phyloP scores from a whole-genome alignment of 106 monocot species.

The Cymbidium sinense region DNA sequence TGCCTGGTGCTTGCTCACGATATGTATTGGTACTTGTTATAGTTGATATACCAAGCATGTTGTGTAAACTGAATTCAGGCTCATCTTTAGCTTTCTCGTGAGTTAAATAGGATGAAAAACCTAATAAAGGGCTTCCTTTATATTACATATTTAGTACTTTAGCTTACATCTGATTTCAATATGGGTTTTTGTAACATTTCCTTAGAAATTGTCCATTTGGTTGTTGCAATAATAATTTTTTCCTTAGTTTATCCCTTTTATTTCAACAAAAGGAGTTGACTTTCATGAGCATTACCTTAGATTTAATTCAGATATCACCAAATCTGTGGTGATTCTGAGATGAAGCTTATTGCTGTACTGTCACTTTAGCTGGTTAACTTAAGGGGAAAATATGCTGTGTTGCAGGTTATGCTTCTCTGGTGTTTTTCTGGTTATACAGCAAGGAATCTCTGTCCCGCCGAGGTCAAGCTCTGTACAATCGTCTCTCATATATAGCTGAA shows the following conservation, averaged over 20 bases:
- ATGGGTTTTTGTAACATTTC: neutral
- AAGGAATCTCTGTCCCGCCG: conserved; percentile 43
- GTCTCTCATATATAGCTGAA: conserved; percentile 34
- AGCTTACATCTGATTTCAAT: neutral
- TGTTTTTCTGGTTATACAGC: neutral
- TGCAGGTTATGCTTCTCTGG: conserved; percentile 1
- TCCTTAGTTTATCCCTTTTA: neutral
- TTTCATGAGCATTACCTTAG: neutral
- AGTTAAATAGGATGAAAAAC: neutral
- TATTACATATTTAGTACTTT: neutral
- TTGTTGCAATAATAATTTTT: neutral
- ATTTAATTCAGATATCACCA: neutral
- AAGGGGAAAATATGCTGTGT: neutral
- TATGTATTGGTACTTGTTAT: too few relatives aligned
- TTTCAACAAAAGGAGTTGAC: neutral
- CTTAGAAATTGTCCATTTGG: neutral
- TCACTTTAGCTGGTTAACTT: neutral
- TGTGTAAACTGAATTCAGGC: neutral
- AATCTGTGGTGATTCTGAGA: neutral
- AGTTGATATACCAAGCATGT: too few relatives aligned
- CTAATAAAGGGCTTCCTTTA: too few relatives aligned
- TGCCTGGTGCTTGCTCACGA: too few relatives aligned
- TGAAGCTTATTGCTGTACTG: neutral
- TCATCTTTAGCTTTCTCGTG: neutral
- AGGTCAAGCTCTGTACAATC: conserved; percentile 40